Conservation (phyloP, 345 rosid genomes). For the Microthlaspi erraticum region DNA sequence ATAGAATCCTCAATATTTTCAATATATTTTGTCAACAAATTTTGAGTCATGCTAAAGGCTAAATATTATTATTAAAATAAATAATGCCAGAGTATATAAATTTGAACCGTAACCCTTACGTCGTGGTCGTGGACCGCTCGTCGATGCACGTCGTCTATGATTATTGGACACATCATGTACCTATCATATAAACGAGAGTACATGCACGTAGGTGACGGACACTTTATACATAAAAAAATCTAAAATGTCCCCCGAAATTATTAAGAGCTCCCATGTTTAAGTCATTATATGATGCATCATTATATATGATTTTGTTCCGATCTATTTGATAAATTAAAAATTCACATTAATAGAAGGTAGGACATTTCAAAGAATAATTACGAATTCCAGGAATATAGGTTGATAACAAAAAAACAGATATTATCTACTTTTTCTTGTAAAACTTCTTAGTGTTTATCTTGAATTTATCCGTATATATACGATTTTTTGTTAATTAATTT, state of each 20-base stretch:
- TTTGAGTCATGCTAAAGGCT: neutral
- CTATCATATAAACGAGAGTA: constrained; percentile 28
- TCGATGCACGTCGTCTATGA: constrained; percentile 42
- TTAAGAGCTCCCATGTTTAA: constrained; percentile 18
- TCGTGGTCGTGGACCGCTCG: constrained; percentile 39
- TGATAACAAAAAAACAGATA: too few species aligned
- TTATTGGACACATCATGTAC: constrained; percentile 39
- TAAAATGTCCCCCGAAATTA: neutral
- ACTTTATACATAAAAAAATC: too few species aligned
- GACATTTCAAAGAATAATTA: neutral
- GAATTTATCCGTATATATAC: neutral
- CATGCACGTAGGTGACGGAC: constrained; percentile 36
- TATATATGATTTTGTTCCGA: neutral
- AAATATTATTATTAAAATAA: neutral
- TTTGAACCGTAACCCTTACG: constrained; percentile 39
- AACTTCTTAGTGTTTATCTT: neutral
- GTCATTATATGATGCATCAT: constrained; percentile 1
- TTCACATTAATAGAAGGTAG: neutral
- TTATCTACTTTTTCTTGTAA: neutral
- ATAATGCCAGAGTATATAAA: neutral
- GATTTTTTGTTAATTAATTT: neutral
- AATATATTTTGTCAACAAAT: neutral
- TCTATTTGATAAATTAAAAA: neutral
- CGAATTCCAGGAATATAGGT: neutral
- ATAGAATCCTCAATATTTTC: neutral